phyloP scores from a whole-genome alignment of 192 early-diverging fungal genomes.

The Coemansia sp. region DNA sequence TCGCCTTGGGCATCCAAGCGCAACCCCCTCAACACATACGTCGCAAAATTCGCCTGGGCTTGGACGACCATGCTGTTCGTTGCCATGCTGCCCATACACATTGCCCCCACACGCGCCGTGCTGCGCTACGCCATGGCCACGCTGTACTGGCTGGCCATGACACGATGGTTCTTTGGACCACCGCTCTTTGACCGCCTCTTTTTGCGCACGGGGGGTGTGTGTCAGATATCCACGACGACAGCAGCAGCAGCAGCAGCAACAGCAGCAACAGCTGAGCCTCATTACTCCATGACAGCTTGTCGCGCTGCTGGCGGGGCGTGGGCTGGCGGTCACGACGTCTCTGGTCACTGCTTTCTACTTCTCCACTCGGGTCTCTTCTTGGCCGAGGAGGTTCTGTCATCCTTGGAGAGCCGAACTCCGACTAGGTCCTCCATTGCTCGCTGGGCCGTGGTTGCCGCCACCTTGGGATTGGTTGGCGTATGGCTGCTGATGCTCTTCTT shows the following conservation, averaged over 20 bases:
- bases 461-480: constrained; percentile 55
- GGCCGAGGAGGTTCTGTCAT: constrained; percentile 61
- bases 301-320: constrained; percentile 63
- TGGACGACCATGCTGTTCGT: constrained; percentile 76
- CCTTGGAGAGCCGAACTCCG: constrained; percentile 30
- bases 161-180: constrained; percentile 86
- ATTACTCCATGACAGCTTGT: constrained; percentile 41
- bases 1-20: constrained; percentile 64
- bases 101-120: constrained; percentile 10
- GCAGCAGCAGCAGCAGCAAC: not conserved
- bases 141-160: constrained; percentile 80
- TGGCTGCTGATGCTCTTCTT: constrained; percentile 79
- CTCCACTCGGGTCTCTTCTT: constrained; percentile 74
- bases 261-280: not conserved
- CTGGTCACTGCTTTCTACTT: constrained; percentile 85
- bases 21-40: constrained; percentile 73
- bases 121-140: constrained; percentile 65
- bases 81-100: constrained; percentile 45
- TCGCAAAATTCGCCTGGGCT: constrained; percentile 86
- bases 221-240: constrained; percentile 19
- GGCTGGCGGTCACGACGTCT: constrained; percentile 81
- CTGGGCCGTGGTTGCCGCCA: constrained; percentile 28
- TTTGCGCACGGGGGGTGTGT: constrained; percentile 67
- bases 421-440: constrained; percentile 21
- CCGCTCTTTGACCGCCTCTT: constrained; percentile 79